phyloP scores from a whole-genome alignment of 805 yeast species.

The Candida fluviatilis region DNA sequence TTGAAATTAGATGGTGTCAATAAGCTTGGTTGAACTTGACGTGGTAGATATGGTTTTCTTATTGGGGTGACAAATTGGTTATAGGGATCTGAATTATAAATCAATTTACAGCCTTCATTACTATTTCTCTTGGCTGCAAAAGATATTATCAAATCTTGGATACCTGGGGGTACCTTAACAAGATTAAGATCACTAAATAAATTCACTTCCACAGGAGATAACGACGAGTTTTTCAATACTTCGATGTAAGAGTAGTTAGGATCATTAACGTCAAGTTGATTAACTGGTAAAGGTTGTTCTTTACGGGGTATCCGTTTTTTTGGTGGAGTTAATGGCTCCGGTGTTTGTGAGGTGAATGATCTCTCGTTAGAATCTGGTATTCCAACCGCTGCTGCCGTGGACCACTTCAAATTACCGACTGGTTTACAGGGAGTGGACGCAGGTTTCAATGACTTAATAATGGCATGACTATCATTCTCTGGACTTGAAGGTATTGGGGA shows the following conservation, averaged over 20 bases:
- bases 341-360: constrained; percentile 1
- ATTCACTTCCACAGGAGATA: constrained; percentile 27
- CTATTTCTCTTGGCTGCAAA: constrained; percentile 30
- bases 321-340: constrained; percentile 5
- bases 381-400: constrained; percentile 48
- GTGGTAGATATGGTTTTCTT: constrained; percentile 33
- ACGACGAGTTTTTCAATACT: constrained; percentile 26
- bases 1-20: constrained; percentile 14
- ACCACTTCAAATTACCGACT: constrained; percentile 52
- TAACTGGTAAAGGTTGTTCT: not conserved
- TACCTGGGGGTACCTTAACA: constrained; percentile 37
- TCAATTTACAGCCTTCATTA: constrained; percentile 18
- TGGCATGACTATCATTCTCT: constrained; percentile 35
- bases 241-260: constrained; percentile 15
- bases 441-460: constrained; percentile 46
- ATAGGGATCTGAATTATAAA: constrained; percentile 18
- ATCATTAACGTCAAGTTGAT: constrained; percentile 4
- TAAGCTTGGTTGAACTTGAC: constrained; percentile 14
- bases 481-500: constrained; percentile 15
- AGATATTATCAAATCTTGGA: constrained; percentile 38
- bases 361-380: constrained; percentile 5
- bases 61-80: constrained; percentile 25
- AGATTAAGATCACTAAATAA: constrained; percentile 33
- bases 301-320: not conserved
- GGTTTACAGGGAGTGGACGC: constrained; percentile 53